Evolutionary conservation across 331 rosid genomes (phyloP).

Genomic region (Prunus yedoensis): DNA sequence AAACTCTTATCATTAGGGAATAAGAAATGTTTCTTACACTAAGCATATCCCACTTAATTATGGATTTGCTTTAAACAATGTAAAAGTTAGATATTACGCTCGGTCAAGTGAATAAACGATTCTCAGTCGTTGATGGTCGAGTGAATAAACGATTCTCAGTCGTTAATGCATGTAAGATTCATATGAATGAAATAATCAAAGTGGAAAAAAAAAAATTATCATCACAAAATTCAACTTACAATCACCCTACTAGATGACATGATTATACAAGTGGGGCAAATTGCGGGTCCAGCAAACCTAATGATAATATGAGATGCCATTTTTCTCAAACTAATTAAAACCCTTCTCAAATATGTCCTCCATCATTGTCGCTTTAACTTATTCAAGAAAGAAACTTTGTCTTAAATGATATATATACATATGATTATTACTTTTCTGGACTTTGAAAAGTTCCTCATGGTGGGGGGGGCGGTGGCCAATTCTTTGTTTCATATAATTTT

Average conservation of each 20-base stretch:
- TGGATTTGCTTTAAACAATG: slow-evolving; percentile 11
- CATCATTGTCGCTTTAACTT: slow-evolving; percentile 16
- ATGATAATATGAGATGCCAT: slow-evolving; percentile 18
- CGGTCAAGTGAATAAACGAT: background rate
- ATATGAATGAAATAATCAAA: background rate
- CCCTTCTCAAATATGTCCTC: background rate
- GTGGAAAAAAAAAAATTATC: slow-evolving; percentile 26
- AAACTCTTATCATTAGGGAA: slow-evolving; percentile 47
- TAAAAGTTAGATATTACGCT: background rate
- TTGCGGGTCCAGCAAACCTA: slow-evolving; percentile 19
- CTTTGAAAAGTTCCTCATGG: slow-evolving; percentile 3
- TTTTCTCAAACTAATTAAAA: slow-evolving; percentile 18
- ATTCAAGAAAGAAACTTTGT: background rate
- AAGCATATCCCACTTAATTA: slow-evolving; percentile 40
- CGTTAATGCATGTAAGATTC: background rate
- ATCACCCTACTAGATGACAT: slow-evolving; percentile 25
- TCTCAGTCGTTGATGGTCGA: background rate
- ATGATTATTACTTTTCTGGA: background rate
- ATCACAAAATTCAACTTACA: slow-evolving; percentile 33
- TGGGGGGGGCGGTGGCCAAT: background rate
- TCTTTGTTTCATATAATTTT: too few species aligned
- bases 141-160: too few species aligned
- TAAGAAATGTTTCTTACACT: slow-evolving; percentile 38
- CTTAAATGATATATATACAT: background rate
- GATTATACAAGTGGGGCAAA: slow-evolving; percentile 44